Evolutionary conservation across 352 stramenopile genomes (phyloP), one percentile per base, ranked within the genome.

Genomic region (Phytophthora citricola): DNA sequence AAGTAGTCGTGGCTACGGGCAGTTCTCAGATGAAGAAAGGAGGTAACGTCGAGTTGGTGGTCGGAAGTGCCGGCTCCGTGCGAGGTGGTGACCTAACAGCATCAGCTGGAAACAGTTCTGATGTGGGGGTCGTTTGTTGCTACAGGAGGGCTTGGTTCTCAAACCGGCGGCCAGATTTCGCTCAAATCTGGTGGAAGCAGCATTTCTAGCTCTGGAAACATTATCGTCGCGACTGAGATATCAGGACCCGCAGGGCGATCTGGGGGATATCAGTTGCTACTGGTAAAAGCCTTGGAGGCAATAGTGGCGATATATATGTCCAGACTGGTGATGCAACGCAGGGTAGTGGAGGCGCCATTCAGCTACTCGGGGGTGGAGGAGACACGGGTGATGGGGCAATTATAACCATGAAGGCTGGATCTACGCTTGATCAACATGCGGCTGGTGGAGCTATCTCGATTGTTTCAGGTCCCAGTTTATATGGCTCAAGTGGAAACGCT

Each of bases 251-350:
- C 45, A 17, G 69, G 69, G 1, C 52, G 54, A 27, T 71, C 58
- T 10, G 69, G 69, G 11, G 43, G 4, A 44, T 73, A 39, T 66
- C 57, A 63, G 31, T 66, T 46, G 43, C 32, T 29, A 76, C 69
- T 14, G 69, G 69, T 4, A 67, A 62, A 55, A 65, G 58, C 48
- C 51, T 49, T 27, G 50, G 22, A n/a, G 69, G 63, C 3, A 69
- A 62, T 11, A 76, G 69, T 32, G 69, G 69, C 7, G 57, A 68
- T 47, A 14, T 38, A 47, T 69, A 60, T 29, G 52, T 76, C 11
- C 63, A 72, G 34, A 76, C 69, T 15, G 69, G 69, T 34, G 60
- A 76, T 58, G 52, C 69, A 54, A 56, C 38, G 8, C 58, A 69
- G 65, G 69, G 69, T 12, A 72, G 52, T 53, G 58, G 63, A 22